Evolutionary conservation across 2,329 filamentous ascomycete species (phyloP).

Genomic region (Aureobasidium mangrovei): DNA sequence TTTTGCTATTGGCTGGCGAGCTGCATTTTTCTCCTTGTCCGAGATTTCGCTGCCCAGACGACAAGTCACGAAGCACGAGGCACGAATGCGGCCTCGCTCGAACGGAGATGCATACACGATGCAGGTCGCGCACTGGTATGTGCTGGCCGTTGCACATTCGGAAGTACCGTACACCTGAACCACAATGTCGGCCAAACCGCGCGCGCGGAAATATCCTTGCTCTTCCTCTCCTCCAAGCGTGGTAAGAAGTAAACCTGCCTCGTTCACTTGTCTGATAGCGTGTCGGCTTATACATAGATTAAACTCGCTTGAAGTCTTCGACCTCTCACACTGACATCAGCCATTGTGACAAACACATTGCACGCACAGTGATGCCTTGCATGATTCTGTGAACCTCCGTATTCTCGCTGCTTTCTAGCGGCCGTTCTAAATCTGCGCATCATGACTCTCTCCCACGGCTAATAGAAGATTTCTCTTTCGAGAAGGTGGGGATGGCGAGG

Average conservation of each 20-base stretch:
- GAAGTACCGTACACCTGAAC: neutral
- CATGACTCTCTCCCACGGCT: neutral
- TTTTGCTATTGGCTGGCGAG: slow-evolving; percentile 6
- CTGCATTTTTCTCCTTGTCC: neutral
- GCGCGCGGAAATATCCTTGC: neutral
- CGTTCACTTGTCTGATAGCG: neutral
- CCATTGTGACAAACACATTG: neutral
- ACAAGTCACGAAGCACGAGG: slow-evolving; percentile 1
- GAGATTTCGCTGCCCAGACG: neutral
- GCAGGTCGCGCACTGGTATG: neutral
- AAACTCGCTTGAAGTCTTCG: neutral
- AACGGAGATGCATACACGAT: neutral
- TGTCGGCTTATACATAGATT: neutral
- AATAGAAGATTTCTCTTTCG: slow-evolving; percentile 13
- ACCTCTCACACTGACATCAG: slow-evolving; percentile 2
- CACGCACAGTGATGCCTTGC: neutral
- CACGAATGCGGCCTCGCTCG: neutral
- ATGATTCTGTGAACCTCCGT: neutral
- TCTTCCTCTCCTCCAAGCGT: neutral
- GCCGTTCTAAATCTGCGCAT: slow-evolving; percentile 2
- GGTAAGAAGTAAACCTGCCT: neutral
- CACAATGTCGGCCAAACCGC: neutral
- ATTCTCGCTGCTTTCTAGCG: slow-evolving; percentile 9
- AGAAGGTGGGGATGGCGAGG: slow-evolving; percentile 6
- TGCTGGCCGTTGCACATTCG: slow-evolving; percentile 1